These are phyloP conservation scores for Ceratobasidium sp. DNA, from an alignment of 1,284 basidiomycete genomes.

Conservation along the genomic window DNA sequence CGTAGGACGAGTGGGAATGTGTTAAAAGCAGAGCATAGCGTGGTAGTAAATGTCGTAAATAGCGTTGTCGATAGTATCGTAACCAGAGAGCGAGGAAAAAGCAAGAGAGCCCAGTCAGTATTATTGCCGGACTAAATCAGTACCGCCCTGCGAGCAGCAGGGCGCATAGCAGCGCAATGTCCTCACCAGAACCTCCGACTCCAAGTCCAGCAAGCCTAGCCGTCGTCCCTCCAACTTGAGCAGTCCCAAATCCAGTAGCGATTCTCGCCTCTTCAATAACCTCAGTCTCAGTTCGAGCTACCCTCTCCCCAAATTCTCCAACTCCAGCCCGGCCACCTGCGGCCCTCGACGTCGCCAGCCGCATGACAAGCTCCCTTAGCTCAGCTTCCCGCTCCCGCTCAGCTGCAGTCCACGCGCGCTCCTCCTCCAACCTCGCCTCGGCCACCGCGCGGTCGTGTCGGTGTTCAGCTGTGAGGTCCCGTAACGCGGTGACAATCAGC, in stretches of 20 bases:
- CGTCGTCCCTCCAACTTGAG: background rate
- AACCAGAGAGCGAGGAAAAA: background rate
- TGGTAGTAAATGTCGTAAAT: background rate
- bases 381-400: slow-evolving; percentile 22
- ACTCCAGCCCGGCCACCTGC: background rate
- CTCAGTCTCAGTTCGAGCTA: background rate
- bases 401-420: slow-evolving; percentile 16
- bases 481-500: slow-evolving; percentile 25
- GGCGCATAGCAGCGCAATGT: slow-evolving; percentile 21
- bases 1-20: background rate
- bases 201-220: slow-evolving; percentile 21
- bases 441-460: slow-evolving; percentile 1
- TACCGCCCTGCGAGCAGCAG: slow-evolving; percentile 22
- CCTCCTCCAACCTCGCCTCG: slow-evolving; percentile 13
- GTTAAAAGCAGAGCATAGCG: background rate
- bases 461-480: slow-evolving; percentile 29
- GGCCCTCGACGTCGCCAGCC: slow-evolving; percentile 1
- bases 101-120: slow-evolving; percentile 14
- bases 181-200: slow-evolving; percentile 32
- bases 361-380: slow-evolving; percentile 14
- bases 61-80: background rate
- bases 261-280: background rate
- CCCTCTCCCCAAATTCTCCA: slow-evolving; percentile 15
- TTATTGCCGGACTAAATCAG: background rate
- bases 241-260: background rate